A percentile compares a stretch with the other conserved stretches of the same genome.
Evolutionary conservation across 2,329 filamentous ascomycete species (phyloP).

Genomic region (Phoma sp.): DNA sequence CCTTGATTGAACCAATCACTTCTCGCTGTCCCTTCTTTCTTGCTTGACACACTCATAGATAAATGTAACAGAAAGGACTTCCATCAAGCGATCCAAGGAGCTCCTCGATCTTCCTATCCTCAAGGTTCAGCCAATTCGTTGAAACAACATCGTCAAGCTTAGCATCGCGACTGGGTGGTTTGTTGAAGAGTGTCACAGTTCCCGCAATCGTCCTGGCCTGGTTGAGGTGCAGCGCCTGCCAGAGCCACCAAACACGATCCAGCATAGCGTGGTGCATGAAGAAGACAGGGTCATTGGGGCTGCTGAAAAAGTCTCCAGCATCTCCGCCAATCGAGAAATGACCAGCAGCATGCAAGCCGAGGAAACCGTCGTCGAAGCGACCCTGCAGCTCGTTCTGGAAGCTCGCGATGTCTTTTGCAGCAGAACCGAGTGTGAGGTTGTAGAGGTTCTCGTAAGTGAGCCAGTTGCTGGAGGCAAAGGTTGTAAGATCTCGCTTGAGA

Average conservation of each 20-base stretch:
- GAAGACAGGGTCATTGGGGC: constrained; percentile 49
- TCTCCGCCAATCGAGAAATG: constrained; percentile 36
- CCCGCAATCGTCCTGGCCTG: constrained; percentile 23
- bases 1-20: not conserved
- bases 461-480: constrained; percentile 21
- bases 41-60: constrained; percentile 20
- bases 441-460: constrained; percentile 38
- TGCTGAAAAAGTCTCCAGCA: constrained; percentile 52
- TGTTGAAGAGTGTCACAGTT: constrained; percentile 53
- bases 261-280: constrained; percentile 56
- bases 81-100: constrained; percentile 50
- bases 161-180: constrained; percentile 52
- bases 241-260: constrained; percentile 56
- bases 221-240: constrained; percentile 46
- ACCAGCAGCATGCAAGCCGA: constrained; percentile 51
- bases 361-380: constrained; percentile 23
- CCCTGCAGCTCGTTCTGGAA: constrained; percentile 44
- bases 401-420: constrained; percentile 43
- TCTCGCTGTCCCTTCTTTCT: not conserved
- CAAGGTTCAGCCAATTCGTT: constrained; percentile 44
- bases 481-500: constrained; percentile 43
- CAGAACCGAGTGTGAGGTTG: constrained; percentile 60
- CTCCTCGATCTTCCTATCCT: constrained; percentile 41
- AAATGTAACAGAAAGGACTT: constrained; percentile 54
- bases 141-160: constrained; percentile 53